Evolutionary conservation across 2,329 filamentous ascomycete genomes (phyloP), one percentile per base, ranked within the genome.

Genomic region (Pseudogymnoascus sp.): DNA sequence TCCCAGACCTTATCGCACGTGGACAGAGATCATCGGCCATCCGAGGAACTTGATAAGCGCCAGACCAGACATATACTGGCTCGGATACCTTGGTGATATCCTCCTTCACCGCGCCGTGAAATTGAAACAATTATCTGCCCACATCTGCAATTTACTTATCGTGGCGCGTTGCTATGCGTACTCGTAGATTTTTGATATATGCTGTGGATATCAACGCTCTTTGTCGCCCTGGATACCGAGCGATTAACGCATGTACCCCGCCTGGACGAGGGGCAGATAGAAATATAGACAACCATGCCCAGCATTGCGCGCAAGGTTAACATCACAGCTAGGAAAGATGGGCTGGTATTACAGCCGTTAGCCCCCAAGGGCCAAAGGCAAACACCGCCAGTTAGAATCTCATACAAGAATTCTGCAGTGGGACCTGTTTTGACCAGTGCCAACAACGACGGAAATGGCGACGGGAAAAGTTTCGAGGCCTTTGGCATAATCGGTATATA

Each of bases 401-500:
- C 67, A 12, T 74, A 71, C 62, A 68, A 69, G 36, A 71, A 73
- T 62, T 66, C 65, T 11, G 64, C 60, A 16, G 69, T 74, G 59
- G 66, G 60, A 9, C 64, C 66, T n/a, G 64, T 62, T 1, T 19
- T 65, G 49, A 66, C 64, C 59, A 66, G 69, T 42, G 60, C 23
- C 5, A 49, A 23, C 25, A 28, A 9, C 14, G 62, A 62, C 2
- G 25, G 36, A 9, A 64, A 66, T 35, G 59, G 38, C 2, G 23
- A 61, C 22, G 65, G 63, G 11, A 71, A 69, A 52, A 65, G 66
- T n/a, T 74, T 74, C 49, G 72, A 74, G 64, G 71, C 70, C 16
- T 74, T 72, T 65, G 72, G 72, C 7, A 66, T 74, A 58, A 67
- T 74, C 60, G 72, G 72, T 73, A 66, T 63, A 70, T 65, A 22